Conservation (phyloP, 2,329 filamentous ascomycete species). For the Microcera coccophila region DNA sequence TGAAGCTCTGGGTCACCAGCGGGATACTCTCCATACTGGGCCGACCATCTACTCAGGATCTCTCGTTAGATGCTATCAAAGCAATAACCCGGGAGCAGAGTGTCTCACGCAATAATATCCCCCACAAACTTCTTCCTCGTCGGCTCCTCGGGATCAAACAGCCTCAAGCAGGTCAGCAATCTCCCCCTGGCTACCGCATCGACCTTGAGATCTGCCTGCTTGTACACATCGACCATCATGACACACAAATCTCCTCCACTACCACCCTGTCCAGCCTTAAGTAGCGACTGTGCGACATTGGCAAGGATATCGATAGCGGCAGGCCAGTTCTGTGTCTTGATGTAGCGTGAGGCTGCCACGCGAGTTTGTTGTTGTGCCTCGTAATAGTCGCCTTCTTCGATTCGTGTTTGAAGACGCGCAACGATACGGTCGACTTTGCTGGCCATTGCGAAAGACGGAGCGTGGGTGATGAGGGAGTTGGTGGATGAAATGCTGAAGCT, state of each 20-base stretch:
- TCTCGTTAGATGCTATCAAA: conserved; percentile 1
- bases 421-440: conserved; percentile 50
- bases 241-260: conserved; percentile 87
- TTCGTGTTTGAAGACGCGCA: conserved; percentile 73
- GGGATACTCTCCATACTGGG: conserved; percentile 79
- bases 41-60: conserved; percentile 61
- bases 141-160: conserved; percentile 80
- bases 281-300: conserved; percentile 76
- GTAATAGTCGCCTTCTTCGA: conserved; percentile 88
- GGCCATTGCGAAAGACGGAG: conserved; percentile 29
- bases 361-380: conserved; percentile 98
- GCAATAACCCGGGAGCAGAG: background rate
- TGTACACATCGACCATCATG: conserved; percentile 86
- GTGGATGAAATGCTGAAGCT: conserved; percentile 3
- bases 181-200: conserved; percentile 71
- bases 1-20: conserved; percentile 92
- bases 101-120: conserved; percentile 70
- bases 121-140: conserved; percentile 88
- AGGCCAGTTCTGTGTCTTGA: conserved; percentile 79
- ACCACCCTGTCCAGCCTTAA: conserved; percentile 89
- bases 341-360: conserved; percentile 88
- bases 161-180: conserved; percentile 71
- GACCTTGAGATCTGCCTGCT: conserved; percentile 74
- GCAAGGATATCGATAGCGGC: conserved; percentile 84
- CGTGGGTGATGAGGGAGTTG: background rate